Evolutionary conservation across 768 basidiomycete species (phyloP).

Genomic region (Naganishia vishniacii): DNA sequence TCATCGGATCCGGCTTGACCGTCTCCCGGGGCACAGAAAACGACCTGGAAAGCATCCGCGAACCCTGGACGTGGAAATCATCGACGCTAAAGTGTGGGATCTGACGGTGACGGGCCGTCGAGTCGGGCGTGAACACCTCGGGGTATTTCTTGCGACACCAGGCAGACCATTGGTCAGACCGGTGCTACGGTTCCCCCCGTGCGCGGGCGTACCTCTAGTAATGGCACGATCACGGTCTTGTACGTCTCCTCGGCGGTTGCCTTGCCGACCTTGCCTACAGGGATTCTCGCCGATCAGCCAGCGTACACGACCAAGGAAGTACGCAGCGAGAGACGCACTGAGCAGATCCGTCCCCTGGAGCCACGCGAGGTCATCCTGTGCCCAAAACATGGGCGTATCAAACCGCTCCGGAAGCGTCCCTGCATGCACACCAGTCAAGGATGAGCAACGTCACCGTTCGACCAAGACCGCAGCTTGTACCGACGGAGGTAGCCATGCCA

Average conservation of each 20-base stretch:
- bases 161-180: too few species aligned
- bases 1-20: slow-evolving; percentile 47
- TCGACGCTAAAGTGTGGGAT: slow-evolving; percentile 61
- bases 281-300: slow-evolving; percentile 3
- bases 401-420: slow-evolving; percentile 67
- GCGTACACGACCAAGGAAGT: not conserved
- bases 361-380: slow-evolving; percentile 62
- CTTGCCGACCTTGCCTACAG: slow-evolving; percentile 75
- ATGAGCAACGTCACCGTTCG: too few species aligned
- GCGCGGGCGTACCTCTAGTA: slow-evolving; percentile 59
- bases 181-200: too few species aligned
- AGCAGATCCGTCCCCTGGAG: slow-evolving; percentile 80
- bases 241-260: slow-evolving; percentile 74
- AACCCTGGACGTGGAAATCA: slow-evolving; percentile 81
- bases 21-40: slow-evolving; percentile 67
- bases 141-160: slow-evolving; percentile 61
- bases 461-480: too few species aligned
- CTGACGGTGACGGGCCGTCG: slow-evolving; percentile 44
- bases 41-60: slow-evolving; percentile 83
- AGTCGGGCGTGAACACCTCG: slow-evolving; percentile 52
- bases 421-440: slow-evolving; percentile 47
- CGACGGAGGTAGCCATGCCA: slow-evolving; percentile 71
- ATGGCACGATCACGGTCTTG: slow-evolving; percentile 61
- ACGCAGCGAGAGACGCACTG: slow-evolving; percentile 45
- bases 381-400: slow-evolving; percentile 94